phyloP scores from a whole-genome alignment of 2,329 filamentous ascomycete species.

The Fusarium pininemorale region DNA sequence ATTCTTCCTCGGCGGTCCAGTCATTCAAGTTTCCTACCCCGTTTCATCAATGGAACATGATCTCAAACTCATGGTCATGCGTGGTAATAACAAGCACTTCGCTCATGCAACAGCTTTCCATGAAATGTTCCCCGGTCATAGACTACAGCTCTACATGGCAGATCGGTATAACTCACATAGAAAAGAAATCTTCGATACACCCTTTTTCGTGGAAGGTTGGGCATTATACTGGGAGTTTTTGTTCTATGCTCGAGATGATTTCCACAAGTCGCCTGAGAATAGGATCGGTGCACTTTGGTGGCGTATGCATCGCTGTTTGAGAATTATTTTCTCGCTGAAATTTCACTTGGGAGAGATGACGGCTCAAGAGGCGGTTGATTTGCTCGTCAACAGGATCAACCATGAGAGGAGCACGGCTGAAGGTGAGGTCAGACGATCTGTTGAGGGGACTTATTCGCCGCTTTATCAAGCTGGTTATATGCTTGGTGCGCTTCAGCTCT shows the following conservation, averaged over 20 bases:
- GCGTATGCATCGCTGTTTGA: constrained; percentile 27
- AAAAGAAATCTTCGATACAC: constrained; percentile 24
- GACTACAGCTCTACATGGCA: constrained; percentile 28
- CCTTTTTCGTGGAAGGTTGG: constrained; percentile 29
- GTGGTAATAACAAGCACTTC: constrained; percentile 27
- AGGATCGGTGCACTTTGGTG: constrained; percentile 30
- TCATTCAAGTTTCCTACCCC: constrained; percentile 21
- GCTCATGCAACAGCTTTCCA: constrained; percentile 22
- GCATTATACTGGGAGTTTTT: constrained; percentile 34
- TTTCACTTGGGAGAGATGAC: constrained; percentile 32
- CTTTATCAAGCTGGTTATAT: constrained; percentile 31
- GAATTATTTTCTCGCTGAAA: constrained; percentile 17
- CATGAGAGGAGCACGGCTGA: constrained; percentile 30
- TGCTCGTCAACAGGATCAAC: constrained; percentile 2
- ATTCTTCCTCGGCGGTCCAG: constrained; percentile 20
- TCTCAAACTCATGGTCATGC: constrained; percentile 30
- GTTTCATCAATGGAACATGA: constrained; percentile 26
- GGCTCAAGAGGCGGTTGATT: constrained; percentile 23
- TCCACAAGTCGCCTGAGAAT: constrained; percentile 21
- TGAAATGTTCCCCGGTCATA: constrained; percentile 28
- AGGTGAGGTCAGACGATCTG: constrained; percentile 23
- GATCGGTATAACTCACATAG: constrained; percentile 26
- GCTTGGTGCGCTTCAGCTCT: constrained; percentile 21
- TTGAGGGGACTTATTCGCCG: constrained; percentile 25
- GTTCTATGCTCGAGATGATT: constrained; percentile 21